Percentiles rank a stretch among this genome's conserved stretches.
Evolutionary conservation across 2,329 filamentous ascomycete genomes (phyloP).

Genomic region (Penicillium brevicompactum): DNA sequence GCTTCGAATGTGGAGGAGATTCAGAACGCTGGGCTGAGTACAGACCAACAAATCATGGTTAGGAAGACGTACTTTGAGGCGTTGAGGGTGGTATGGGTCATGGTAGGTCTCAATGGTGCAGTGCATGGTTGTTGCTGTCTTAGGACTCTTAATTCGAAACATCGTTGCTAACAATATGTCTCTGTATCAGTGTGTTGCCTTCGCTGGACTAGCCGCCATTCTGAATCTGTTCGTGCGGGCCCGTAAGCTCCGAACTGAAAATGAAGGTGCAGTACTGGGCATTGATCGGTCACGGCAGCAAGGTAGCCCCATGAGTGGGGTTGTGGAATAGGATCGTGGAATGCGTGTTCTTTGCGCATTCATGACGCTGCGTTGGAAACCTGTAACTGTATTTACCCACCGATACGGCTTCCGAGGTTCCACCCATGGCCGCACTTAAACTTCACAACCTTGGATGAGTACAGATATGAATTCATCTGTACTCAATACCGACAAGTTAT

Average conservation of each 20-base stretch:
- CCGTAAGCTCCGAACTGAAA: constrained; percentile 3
- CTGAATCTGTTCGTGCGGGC: constrained; percentile 3
- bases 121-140: background rate
- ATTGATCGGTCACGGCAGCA: constrained; percentile 1
- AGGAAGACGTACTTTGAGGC: constrained; percentile 6
- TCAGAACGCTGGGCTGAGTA: background rate
- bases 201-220: constrained; percentile 4
- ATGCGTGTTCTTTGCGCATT: background rate
- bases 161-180: background rate
- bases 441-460: no score
- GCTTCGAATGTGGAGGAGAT: constrained; percentile 6
- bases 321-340: background rate
- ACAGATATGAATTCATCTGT: no score
- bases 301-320: background rate
- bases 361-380: no score
- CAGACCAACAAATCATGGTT: constrained; percentile 2
- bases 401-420: no score
- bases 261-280: constrained; percentile 4
- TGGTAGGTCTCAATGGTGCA: background rate
- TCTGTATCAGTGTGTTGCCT: constrained; percentile 1
- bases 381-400: no score
- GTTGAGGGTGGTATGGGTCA: constrained; percentile 3
- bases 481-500: no score
- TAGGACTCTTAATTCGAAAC: background rate
- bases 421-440: no score